phyloP scores from a whole-genome alignment of 768 basidiomycete genomes.

The Boletus reticulatus region DNA sequence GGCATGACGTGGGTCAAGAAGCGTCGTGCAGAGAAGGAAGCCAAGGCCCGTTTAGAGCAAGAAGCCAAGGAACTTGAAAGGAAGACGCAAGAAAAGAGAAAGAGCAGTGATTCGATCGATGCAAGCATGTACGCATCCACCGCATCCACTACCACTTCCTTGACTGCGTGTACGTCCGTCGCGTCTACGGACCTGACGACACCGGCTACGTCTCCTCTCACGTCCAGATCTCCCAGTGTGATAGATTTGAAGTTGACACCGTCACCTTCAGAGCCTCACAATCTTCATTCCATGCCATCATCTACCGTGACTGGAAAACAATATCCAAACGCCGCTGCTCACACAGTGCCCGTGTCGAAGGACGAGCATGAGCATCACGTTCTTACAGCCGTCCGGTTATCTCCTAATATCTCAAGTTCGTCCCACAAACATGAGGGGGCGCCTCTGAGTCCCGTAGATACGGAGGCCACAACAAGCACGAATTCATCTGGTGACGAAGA shows the following conservation, averaged over 20 bases:
- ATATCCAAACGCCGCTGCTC: neutral
- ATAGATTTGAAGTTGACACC: conserved; percentile 12
- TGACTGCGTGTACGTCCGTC: conserved; percentile 20
- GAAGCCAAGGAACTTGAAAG: conserved; percentile 12
- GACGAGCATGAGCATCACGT: conserved; percentile 23
- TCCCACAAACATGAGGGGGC: conserved; percentile 10
- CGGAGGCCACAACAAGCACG: conserved; percentile 4
- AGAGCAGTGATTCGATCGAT: conserved; percentile 22
- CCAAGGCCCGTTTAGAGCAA: conserved; percentile 27
- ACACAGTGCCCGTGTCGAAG: neutral
- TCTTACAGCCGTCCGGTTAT: conserved; percentile 25
- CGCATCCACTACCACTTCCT: conserved; percentile 22
- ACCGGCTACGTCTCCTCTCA: conserved; percentile 17
- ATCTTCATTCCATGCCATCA: neutral
- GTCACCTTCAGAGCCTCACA: conserved; percentile 1
- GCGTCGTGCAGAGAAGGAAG: conserved; percentile 59
- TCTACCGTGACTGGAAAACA: neutral
- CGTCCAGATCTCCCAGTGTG: conserved; percentile 22
- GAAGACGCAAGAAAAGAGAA: conserved; percentile 19
- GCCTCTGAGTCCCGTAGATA: conserved; percentile 8
- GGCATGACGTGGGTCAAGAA: conserved; percentile 83
- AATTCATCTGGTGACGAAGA: conserved; percentile 16
- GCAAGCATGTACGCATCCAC: conserved; percentile 23
- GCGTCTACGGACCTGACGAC: conserved; percentile 19
- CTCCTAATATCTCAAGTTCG: conserved; percentile 10